Base-by-base conservation (phyloP, 768 basidiomycete species). In the Lactarius vividus region DNA sequence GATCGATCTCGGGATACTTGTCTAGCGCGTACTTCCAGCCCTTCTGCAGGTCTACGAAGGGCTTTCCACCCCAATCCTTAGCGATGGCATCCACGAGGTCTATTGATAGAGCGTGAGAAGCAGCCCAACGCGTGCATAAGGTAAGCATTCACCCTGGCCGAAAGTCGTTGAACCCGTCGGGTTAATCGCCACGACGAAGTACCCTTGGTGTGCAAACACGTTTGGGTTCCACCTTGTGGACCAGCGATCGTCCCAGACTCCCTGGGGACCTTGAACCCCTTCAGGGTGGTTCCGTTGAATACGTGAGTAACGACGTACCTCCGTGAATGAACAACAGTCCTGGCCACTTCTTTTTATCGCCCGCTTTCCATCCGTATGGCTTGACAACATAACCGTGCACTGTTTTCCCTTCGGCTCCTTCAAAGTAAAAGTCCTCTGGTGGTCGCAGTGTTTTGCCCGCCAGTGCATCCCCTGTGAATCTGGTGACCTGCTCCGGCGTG, bases 81-180 rank as follows among this genome's bases (percentile, higher is more conserved):
- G 84, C 79, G 70, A 94, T 92, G 1, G 84, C 89, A 70, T 93
- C 88, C n/a, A 90, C 92, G 62, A 93, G 82, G 33, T 87, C 92
- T 92, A 65, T 35, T 40, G 31, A 49, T 18, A 55, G 33, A 10
- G 26, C n/a, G 13, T 53, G 46, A 57, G 60, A 53, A 53, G 33
- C 1, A 18, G 40, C 20, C 55, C 49, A 15, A 63, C 8, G 46
- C 57, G 40, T 52, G 10, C 35, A 42, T 7, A 56, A n/a, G 20
- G 52, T 53, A 33, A 46, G 0, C 31, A 23, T 15, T 18, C 53
- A 87, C 91, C 81, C 83, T 96, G 94, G 4, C 94, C 95, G 71
- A 95, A 97, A 0, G 92, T 88, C 4, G 96, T 98, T 33, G 89
- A 92, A 10, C 96, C 96, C 0, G 95, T 96, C 2, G 96, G 96